Conservation (phyloP, 768 basidiomycete species). For the Coprinopsis cinerea region DNA sequence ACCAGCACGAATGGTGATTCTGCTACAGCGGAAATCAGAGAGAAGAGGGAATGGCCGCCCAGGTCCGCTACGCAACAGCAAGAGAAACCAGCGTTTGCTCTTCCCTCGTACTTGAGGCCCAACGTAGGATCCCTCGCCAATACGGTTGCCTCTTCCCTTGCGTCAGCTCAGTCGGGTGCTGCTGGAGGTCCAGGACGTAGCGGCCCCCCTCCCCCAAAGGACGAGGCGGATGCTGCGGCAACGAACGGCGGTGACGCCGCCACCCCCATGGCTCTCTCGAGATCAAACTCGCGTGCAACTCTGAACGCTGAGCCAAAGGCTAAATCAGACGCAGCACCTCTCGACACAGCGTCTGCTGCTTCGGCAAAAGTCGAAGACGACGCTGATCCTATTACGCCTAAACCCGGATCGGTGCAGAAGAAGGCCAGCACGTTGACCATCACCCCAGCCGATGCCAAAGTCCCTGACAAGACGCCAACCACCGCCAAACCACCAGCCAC, state of each 20-base stretch:
- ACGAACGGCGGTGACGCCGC: background rate
- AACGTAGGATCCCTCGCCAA: slow-evolving; percentile 6
- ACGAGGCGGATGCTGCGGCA: background rate
- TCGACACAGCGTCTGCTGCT: slow-evolving; percentile 1
- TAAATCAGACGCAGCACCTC: background rate
- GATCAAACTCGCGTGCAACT: background rate
- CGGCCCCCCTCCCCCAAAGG: background rate
- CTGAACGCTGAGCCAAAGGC: background rate
- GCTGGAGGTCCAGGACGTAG: slow-evolving; percentile 6
- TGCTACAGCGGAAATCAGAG: slow-evolving; percentile 59
- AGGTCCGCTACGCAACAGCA: slow-evolving; percentile 28
- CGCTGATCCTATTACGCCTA: slow-evolving; percentile 7
- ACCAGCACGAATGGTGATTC: slow-evolving; percentile 48
- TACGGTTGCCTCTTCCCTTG: slow-evolving; percentile 5
- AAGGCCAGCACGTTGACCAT: slow-evolving; percentile 15
- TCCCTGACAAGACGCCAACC: slow-evolving; percentile 9
- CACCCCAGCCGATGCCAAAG: slow-evolving; percentile 6
- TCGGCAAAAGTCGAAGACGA: background rate
- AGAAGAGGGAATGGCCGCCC: slow-evolving; percentile 77
- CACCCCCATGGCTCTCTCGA: background rate
- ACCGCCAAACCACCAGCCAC: slow-evolving; percentile 20
- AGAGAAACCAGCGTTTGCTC: slow-evolving; percentile 29
- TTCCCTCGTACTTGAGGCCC: slow-evolving; percentile 24
- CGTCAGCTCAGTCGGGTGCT: background rate
- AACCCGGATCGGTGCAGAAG: slow-evolving; percentile 1